Evolutionary conservation across 2,329 filamentous ascomycete genomes (phyloP).

Genomic region (Phialophora chinensis): DNA sequence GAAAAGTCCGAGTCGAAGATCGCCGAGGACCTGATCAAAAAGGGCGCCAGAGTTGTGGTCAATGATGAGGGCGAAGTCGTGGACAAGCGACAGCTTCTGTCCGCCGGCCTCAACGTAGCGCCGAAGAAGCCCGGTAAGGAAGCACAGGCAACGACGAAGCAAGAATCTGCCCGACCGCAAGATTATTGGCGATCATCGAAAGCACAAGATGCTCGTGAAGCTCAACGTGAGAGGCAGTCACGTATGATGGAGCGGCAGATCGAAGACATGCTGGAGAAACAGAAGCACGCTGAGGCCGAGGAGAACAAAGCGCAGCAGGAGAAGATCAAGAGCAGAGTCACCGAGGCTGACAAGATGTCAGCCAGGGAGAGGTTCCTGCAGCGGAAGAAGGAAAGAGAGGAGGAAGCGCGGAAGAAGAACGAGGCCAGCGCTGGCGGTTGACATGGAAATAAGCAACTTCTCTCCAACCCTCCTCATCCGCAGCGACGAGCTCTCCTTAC

Average conservation of each 20-base stretch:
- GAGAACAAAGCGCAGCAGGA: constrained; percentile 60
- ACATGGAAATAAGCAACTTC: not conserved
- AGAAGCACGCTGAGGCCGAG: constrained; percentile 63
- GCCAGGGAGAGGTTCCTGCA: constrained; percentile 67
- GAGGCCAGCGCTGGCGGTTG: constrained; percentile 28
- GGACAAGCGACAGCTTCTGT: constrained; percentile 67
- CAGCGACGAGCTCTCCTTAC: constrained; percentile 20
- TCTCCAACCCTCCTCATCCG: not conserved
- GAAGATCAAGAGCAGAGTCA: constrained; percentile 64
- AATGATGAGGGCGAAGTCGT: constrained; percentile 70
- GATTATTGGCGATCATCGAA: constrained; percentile 39
- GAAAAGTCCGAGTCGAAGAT: constrained; percentile 59
- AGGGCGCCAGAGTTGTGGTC: constrained; percentile 59
- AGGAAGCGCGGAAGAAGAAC: constrained; percentile 42
- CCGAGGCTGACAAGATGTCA: constrained; percentile 62
- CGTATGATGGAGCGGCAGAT: constrained; percentile 66
- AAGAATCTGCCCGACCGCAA: constrained; percentile 20
- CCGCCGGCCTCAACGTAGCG: constrained; percentile 66
- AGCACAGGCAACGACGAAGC: constrained; percentile 18
- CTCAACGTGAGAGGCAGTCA: constrained; percentile 62
- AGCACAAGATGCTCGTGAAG: constrained; percentile 48
- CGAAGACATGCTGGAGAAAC: constrained; percentile 60
- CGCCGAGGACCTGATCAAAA: constrained; percentile 61
- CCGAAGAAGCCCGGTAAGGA: constrained; percentile 54
- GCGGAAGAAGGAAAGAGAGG: constrained; percentile 60